Conservation (phyloP, 2,329 filamentous ascomycete genomes). For the Fusarium tjaetaba region DNA sequence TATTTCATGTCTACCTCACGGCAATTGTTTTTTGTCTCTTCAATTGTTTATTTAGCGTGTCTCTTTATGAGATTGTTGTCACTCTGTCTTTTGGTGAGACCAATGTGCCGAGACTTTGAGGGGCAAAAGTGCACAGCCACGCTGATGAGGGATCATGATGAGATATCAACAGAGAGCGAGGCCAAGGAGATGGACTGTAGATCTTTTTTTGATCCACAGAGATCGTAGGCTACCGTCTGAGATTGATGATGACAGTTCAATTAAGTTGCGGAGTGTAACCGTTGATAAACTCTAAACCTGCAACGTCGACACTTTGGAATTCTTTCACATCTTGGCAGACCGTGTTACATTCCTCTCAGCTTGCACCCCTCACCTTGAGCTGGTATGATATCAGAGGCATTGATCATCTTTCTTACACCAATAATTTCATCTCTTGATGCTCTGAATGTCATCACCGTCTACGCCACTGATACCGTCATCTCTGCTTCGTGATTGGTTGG, state of each 20-base stretch:
- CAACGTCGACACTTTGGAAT: background rate
- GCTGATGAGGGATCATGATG: background rate
- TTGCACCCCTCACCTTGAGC: background rate
- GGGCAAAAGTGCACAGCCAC: slow-evolving; percentile 32
- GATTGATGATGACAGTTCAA: background rate
- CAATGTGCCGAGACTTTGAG: slow-evolving; percentile 8
- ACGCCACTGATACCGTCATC: slow-evolving; percentile 31
- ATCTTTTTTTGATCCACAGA: background rate
- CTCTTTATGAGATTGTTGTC: slow-evolving; percentile 15
- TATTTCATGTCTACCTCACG: slow-evolving; percentile 6
- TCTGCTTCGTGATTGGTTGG: slow-evolving; percentile 19
- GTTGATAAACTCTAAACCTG: background rate
- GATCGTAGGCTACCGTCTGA: background rate
- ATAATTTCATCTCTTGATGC: background rate
- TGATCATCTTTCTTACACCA: background rate
- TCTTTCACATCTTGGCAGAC: background rate
- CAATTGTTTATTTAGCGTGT: background rate
- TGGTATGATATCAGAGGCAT: slow-evolving; percentile 1
- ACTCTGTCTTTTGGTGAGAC: background rate
- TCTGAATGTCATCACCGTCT: slow-evolving; percentile 1
- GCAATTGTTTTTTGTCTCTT: background rate
- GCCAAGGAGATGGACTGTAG: background rate
- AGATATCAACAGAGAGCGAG: background rate
- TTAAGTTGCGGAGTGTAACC: background rate
- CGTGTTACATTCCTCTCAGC: background rate